These are phyloP conservation scores for Marasmius oreades DNA, from an alignment of 1,284 basidiomycete species.

Conservation along the genomic window DNA sequence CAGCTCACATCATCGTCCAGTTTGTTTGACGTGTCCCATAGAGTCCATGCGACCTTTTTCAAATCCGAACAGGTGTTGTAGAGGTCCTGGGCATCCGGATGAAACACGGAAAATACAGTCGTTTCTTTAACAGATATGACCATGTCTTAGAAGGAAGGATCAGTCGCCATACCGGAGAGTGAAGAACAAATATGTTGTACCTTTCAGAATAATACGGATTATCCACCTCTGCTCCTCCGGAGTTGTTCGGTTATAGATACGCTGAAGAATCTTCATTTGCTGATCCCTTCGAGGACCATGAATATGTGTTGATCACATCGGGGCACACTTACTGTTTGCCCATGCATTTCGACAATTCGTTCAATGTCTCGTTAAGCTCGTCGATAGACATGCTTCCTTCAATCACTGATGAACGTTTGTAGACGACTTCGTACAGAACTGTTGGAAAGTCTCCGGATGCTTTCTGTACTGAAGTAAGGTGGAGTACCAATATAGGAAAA, in stretches of 20 bases:
- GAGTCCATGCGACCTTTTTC: slow-evolving; percentile 84
- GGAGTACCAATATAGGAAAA: not conserved
- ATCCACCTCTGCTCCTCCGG: slow-evolving; percentile 90
- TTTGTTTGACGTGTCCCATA: slow-evolving; percentile 62
- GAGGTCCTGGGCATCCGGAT: slow-evolving; percentile 86
- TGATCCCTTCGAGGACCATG: slow-evolving; percentile 48
- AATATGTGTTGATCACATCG: not conserved
- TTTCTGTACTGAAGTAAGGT: slow-evolving; percentile 35
- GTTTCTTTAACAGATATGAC: slow-evolving; percentile 83
- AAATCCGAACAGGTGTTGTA: slow-evolving; percentile 95
- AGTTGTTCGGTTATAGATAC: slow-evolving; percentile 75
- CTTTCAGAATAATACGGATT: slow-evolving; percentile 89
- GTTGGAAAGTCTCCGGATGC: slow-evolving; percentile 82
- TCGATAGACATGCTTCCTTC: slow-evolving; percentile 75
- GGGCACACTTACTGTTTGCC: slow-evolving; percentile 56
- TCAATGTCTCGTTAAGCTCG: slow-evolving; percentile 76
- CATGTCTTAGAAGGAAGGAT: slow-evolving; percentile 49
- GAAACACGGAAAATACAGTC: slow-evolving; percentile 83
- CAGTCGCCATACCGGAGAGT: slow-evolving; percentile 4
- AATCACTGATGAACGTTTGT: slow-evolving; percentile 79
- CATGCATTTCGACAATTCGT: slow-evolving; percentile 66
- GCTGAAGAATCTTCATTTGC: slow-evolving; percentile 72
- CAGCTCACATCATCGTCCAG: slow-evolving; percentile 57
- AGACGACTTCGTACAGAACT: slow-evolving; percentile 82
- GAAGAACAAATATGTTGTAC: slow-evolving; percentile 31